phyloP scores from a whole-genome alignment of 805 yeast species.

The Candida easanensis region DNA sequence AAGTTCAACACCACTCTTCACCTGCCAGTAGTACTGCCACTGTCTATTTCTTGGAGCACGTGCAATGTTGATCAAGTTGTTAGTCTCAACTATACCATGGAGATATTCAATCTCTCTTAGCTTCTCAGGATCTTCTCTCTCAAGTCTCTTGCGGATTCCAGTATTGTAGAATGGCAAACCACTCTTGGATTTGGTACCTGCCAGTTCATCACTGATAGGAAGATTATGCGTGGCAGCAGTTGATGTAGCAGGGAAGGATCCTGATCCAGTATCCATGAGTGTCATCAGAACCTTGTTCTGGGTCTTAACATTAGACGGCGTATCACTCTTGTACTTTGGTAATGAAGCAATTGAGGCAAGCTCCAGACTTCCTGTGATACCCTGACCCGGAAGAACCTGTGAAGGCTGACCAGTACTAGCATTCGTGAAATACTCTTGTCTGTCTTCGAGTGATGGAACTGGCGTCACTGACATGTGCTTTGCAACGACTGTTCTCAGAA shows the following conservation, averaged over 20 bases:
- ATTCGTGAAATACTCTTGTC: constrained; percentile 23
- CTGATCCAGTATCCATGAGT: constrained; percentile 9
- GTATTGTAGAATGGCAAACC: constrained; percentile 44
- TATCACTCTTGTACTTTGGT: constrained; percentile 25
- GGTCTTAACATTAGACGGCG: background rate
- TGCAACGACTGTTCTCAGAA: background rate
- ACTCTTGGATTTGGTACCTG: constrained; percentile 29
- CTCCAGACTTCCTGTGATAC: constrained; percentile 29
- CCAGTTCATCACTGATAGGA: constrained; percentile 17
- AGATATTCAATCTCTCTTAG: constrained; percentile 46
- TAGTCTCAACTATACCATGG: constrained; percentile 47
- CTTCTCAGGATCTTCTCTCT: constrained; percentile 32
- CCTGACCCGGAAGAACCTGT: constrained; percentile 30
- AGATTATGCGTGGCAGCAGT: constrained; percentile 11
- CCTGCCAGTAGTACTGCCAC: constrained; percentile 48
- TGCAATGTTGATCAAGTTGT: constrained; percentile 41
- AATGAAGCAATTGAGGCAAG: constrained; percentile 21
- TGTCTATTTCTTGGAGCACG: constrained; percentile 41
- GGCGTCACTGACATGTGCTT: constrained; percentile 15
- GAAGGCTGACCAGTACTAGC: constrained; percentile 21
- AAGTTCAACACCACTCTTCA: constrained; percentile 38
- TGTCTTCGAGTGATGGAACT: constrained; percentile 25
- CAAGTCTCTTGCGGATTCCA: constrained; percentile 28
- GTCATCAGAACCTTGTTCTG: constrained; percentile 18
- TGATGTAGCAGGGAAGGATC: constrained; percentile 5